Base-by-base conservation (phyloP, 352 stramenopile genomes). In the Globisporangium cylindrosporum region DNA sequence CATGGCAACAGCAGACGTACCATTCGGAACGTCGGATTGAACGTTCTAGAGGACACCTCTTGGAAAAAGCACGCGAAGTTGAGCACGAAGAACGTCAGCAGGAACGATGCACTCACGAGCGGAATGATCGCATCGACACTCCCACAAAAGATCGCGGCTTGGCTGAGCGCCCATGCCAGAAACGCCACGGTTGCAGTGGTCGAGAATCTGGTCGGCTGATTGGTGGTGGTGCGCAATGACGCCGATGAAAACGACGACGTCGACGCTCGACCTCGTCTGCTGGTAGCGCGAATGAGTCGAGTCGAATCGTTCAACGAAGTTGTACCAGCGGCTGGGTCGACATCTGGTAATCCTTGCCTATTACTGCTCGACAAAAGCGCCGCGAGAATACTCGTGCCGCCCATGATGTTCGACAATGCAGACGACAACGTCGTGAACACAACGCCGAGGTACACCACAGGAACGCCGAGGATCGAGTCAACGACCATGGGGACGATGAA, bases 41-140 rank as follows among this genome's bases (percentile, higher is more conserved):
- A 88, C 0, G 59, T 69, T 22, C 70, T 60, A 6, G 76, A 81
- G 8, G 79, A 72, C 53, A 88, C 75, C 18, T 83, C 78, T 29
- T 84, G 74, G 34, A 81, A 84, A 36, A 88, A 86, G 60, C 80
- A 88, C 8, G 74, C 72, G 34, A 86, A 86, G 60, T 88, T 88
- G 38, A 88, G 61, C 25, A 78, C 69, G 18, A 72, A 74, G 60
- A 88, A 88, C 9, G 72, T 71, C 29, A 88, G 75, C 9, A 88
- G 65, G 41, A 85, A 82, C 14, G 73, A 80, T 0, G 80, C 72
- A 14, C 66, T 80, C 20, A 84, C 69, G 34, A 84, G 55, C 5
- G 80, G 76, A 9, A 84, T 79, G 55, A 82, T 76, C 8, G 67
- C 54, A 27, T 84, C 70, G 9, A 88, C 73, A 0, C 77, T 73